These are phyloP conservation scores for Microstegium vimineum DNA, from an alignment of 176 grass and related monocot genomes.

Conservation along the genomic window DNA sequence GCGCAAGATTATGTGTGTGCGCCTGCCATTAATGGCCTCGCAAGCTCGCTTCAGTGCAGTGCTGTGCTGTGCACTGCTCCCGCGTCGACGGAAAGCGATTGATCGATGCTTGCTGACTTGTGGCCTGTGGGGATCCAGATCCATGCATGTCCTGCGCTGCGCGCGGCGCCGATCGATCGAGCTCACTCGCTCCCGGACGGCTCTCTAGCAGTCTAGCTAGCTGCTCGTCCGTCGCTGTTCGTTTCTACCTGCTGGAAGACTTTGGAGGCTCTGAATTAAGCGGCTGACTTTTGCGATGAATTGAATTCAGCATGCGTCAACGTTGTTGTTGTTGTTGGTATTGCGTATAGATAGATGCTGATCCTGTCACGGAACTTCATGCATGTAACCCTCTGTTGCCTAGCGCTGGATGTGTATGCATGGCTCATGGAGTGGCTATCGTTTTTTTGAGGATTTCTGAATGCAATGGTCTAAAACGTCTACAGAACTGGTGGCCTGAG, in stretches of 20 bases:
- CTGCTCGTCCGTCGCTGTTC: not conserved
- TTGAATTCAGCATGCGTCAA: not conserved
- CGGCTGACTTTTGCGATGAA: conserved; percentile 19
- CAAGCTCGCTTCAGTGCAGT: no score
- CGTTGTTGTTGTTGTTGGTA: not conserved
- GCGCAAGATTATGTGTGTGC: no score
- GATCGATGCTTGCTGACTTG: not conserved
- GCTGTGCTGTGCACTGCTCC: no score
- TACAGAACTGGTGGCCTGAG: not conserved
- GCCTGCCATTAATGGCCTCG: no score
- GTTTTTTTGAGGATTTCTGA: not conserved
- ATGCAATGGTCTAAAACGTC: not conserved
- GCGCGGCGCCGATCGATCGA: not conserved
- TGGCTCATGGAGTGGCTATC: not conserved
- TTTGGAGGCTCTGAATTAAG: not conserved
- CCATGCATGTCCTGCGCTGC: not conserved
- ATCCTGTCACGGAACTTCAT: conserved; percentile 1
- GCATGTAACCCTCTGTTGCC: not conserved
- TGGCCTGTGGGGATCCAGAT: not conserved
- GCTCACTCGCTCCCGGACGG: not conserved
- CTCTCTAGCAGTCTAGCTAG: not conserved
- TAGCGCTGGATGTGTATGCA: not conserved
- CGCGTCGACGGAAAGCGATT: conserved; percentile 20
- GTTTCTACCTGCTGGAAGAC: conserved; percentile 7
- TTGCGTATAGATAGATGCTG: not conserved